phyloP scores from a whole-genome alignment of 352 stramenopile genomes.

The Pythium sp. region DNA sequence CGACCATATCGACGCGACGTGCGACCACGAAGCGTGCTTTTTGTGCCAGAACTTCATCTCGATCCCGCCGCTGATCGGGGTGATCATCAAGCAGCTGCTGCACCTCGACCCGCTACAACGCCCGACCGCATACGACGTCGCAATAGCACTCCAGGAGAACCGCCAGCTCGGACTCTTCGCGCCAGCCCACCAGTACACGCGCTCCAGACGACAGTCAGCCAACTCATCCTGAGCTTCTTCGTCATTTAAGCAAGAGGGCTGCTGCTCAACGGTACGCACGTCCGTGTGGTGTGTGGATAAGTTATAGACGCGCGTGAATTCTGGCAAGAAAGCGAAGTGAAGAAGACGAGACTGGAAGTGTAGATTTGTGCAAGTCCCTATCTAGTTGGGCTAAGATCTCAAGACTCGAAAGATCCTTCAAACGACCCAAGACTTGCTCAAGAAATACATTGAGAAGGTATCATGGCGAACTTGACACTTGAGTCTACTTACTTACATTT shows the following conservation, averaged over 20 bases:
- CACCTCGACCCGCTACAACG: conserved; percentile 64
- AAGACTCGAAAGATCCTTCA: not conserved
- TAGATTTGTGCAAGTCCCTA: not conserved
- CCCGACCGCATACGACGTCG: conserved; percentile 71
- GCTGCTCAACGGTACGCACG: no score
- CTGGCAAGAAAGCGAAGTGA: not conserved
- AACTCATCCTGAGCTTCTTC: not conserved
- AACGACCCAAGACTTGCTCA: not conserved
- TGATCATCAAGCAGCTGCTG: conserved; percentile 77
- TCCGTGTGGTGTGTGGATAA: conserved; percentile 1
- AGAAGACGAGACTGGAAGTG: not conserved
- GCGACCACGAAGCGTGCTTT: conserved; percentile 50
- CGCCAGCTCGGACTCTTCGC: conserved; percentile 54
- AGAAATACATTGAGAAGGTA: not conserved
- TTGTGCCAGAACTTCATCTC: conserved; percentile 80
- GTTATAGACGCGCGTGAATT: conserved; percentile 4
- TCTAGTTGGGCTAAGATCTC: not conserved
- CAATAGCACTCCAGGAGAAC: conserved; percentile 66
- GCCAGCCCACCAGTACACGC: conserved; percentile 13
- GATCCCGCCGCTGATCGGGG: conserved; percentile 70
- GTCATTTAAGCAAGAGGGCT: no score
- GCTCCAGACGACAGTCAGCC: conserved; percentile 3
- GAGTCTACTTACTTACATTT: not conserved
- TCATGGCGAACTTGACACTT: not conserved
- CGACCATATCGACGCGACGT: conserved; percentile 66